These are phyloP conservation scores for Psilocybe cubensis DNA, from an alignment of 768 basidiomycete species.

Conservation along the genomic window DNA sequence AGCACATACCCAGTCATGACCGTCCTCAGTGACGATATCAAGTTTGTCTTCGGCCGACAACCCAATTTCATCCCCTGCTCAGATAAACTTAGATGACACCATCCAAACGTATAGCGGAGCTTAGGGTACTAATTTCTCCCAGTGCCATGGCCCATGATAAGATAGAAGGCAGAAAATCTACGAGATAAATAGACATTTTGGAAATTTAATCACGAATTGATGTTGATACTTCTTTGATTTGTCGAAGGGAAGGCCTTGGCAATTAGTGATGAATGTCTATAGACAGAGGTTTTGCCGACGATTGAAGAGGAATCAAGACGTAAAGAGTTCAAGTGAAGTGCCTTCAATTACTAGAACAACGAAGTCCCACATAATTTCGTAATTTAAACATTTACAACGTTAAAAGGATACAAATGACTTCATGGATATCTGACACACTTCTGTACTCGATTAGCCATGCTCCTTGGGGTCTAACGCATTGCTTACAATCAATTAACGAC, in stretches of 20 bases:
- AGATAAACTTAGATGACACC: neutral
- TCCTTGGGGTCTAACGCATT: neutral
- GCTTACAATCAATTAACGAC: slow-evolving; percentile 13
- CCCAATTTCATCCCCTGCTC: neutral
- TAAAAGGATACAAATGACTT: neutral
- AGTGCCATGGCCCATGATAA: neutral
- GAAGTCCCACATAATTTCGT: too few relatives aligned
- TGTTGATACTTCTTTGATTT: too few relatives aligned
- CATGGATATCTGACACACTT: neutral
- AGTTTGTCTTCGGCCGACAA: neutral
- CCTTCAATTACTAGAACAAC: too few relatives aligned
- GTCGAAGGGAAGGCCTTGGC: too few relatives aligned
- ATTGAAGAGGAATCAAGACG: too few relatives aligned
- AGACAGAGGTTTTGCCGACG: too few relatives aligned
- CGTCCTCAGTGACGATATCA: neutral
- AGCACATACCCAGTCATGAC: too few relatives aligned
- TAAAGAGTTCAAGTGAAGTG: too few relatives aligned
- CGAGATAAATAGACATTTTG: neutral
- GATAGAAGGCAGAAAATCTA: neutral
- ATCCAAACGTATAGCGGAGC: neutral
- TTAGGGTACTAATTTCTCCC: neutral
- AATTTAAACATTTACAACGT: neutral
- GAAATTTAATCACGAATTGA: neutral
- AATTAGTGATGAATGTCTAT: too few relatives aligned
- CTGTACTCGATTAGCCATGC: neutral